Base-by-base conservation (phyloP, 257 asterid genomes). In the Solanum lignicaule region DNA sequence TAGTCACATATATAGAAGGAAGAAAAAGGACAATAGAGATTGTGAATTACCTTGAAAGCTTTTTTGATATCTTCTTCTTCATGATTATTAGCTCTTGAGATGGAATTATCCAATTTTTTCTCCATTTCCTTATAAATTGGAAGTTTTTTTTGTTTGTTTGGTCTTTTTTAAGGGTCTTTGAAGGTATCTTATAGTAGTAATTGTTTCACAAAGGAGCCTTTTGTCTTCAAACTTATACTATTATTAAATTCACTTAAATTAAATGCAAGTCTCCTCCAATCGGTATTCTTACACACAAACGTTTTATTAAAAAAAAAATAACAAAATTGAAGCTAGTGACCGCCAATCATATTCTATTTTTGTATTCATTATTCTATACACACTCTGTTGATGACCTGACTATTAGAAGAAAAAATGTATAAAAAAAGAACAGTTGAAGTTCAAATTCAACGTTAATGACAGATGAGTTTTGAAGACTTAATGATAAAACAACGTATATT, bases 381-480 rank as follows among this genome's bases (percentile, higher is more conserved):
- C 76, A 65, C 25, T 52, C 86, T 29, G 73, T 60, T 74, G 69
- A 58, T 83, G 87, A 89, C 76, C 72, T 38, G 83, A 68, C 72
- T 11, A 66, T 27, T 52, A 21, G 82, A 58, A 27, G 75, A 38
- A 38, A 20, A 82, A 86, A 60, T 12, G 20, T 13, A 72, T 13
- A 32, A 8, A 41, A 65, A 75, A 71, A 58, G 78, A 81, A 48
- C 65, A 74, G 36, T 84, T 87, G 88, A 87, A 86, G 79, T 89
- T 88, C 91, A 88, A 88, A 87, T 88, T 91, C 93, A 91, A 91
- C 90, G 88, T 69, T 62, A 84, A 84, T 79, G 90, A 87, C 87
- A 89, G 92, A 83, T 6, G 88, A 87, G 92, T 75, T 85, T 31
- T 87, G 38, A 86, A 88, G 85, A 83, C 73, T 65, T 62, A 9